Base-by-base conservation (phyloP, 768 basidiomycete genomes). In the Tylopilus sp. region DNA sequence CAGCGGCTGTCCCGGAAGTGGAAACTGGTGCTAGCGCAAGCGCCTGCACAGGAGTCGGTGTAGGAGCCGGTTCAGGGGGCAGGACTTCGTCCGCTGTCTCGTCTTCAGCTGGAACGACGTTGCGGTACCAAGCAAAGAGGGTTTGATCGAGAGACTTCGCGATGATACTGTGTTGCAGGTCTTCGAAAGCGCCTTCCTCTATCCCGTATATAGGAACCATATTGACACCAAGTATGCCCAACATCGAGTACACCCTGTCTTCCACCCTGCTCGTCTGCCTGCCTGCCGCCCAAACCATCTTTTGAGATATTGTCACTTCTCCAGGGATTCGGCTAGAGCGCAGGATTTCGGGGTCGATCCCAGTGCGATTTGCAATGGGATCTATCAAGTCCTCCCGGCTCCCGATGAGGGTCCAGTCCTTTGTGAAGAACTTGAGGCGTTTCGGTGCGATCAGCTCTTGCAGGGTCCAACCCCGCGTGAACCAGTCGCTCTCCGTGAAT, bases 361-460 rank as follows among this genome's bases (percentile, higher is more conserved):
- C 52, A 0, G 64, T 66, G 4, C 41, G 52, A 12, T 44, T 11
- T 12, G 47, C 31, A 28, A 66, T 66, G 17, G 1, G 33, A 0
- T 46, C 48, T 36, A 57, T 43, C 44, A 68, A 39, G 0, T 43
- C 28, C 11, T 53, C 56, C 23, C 62, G 50, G 2, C 47, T 51
- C 25, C 63, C 62, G 21, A 63, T 44, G 4, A 46, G 26, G 9
- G 3, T 9, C 69, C 70, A 70, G 38, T 64, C 52, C n/a, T 51
- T 49, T 1, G 58, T 52, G 36, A 61, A 70, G 51, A 70, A 70
- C 31, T 45, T 52, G 51, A 66, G 55, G 12, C 13, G 22, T 20
- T 18, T 55, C 3, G 69, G 69, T 13, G 69, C 70, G 12, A 71
- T 57, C 38, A 67, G 46, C 17, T 67, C 68, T 41, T 67, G 66